These are phyloP conservation scores for Xanthoparmelia taractica DNA, from an alignment of 495 filamentous ascomycete genomes.

Conservation along the genomic window DNA sequence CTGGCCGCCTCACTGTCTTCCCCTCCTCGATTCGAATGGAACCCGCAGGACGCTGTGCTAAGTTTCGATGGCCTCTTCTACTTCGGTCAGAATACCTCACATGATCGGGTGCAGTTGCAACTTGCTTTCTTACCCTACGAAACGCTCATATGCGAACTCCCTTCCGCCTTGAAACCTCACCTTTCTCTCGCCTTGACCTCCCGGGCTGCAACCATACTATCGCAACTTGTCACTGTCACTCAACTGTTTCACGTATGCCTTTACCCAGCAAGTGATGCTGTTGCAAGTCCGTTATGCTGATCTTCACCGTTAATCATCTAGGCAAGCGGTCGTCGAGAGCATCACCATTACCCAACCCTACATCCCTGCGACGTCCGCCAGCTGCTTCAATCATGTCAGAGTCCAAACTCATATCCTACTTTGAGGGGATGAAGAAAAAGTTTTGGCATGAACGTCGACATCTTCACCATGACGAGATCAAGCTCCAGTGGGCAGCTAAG, in stretches of 20 bases:
- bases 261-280: background rate
- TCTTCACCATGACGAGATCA: constrained; percentile 2
- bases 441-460: background rate
- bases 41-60: constrained; percentile 8
- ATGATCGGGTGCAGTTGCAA: constrained; percentile 8
- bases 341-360: background rate
- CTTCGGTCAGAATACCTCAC: background rate
- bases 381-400: background rate
- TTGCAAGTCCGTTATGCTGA: background rate
- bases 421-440: background rate
- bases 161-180: constrained; percentile 8
- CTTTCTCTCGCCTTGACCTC: constrained; percentile 2
- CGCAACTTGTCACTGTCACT: constrained; percentile 4
- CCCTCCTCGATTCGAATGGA: background rate
- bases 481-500: background rate
- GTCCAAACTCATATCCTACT: background rate
- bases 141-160: constrained; percentile 4
- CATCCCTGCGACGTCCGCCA: background rate
- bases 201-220: background rate
- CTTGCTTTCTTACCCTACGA: background rate
- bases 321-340: background rate
- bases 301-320: background rate
- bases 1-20: constrained; percentile 16
- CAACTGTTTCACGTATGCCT: background rate
- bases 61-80: constrained; percentile 5